These are phyloP conservation scores for Elongisporangium senticosum DNA, from an alignment of 352 stramenopile species.

Conservation along the genomic window DNA sequence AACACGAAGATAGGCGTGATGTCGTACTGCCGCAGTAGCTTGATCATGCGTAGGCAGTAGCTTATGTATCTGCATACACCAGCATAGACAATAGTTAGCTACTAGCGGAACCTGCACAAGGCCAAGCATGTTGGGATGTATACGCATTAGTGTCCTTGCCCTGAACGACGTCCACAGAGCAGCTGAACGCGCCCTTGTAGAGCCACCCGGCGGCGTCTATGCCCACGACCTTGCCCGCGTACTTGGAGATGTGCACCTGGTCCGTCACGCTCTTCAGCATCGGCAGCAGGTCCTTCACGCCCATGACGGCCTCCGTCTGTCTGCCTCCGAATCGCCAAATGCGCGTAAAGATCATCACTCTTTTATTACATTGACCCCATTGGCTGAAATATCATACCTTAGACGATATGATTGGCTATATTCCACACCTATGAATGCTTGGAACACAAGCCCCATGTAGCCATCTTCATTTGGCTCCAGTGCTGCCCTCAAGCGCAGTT, in stretches of 20 bases:
- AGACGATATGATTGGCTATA: background rate
- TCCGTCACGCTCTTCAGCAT: constrained; percentile 70
- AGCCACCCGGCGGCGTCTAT: constrained; percentile 79
- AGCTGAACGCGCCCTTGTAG: constrained; percentile 89
- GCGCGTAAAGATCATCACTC: background rate
- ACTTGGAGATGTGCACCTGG: constrained; percentile 74
- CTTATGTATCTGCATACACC: constrained; percentile 57
- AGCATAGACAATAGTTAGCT: background rate
- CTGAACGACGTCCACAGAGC: constrained; percentile 74
- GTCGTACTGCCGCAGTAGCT: constrained; percentile 75
- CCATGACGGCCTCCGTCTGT: constrained; percentile 28
- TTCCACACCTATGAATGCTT: background rate
- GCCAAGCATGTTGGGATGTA: background rate
- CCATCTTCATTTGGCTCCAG: background rate
- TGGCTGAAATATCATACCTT: too few relatives aligned
- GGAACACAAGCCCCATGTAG: background rate
- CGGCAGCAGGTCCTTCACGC: constrained; percentile 54
- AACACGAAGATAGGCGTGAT: constrained; percentile 92
- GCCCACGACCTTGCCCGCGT: constrained; percentile 60
- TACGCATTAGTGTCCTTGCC: constrained; percentile 46
- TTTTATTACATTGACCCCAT: too few relatives aligned
- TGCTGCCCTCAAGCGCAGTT: background rate
- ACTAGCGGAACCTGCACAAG: constrained; percentile 1
- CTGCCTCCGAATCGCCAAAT: too few relatives aligned
- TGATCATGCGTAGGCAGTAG: constrained; percentile 86